These are phyloP conservation scores for Pinus taeda DNA, from an alignment of 75 land plant species.

Conservation along the genomic window DNA sequence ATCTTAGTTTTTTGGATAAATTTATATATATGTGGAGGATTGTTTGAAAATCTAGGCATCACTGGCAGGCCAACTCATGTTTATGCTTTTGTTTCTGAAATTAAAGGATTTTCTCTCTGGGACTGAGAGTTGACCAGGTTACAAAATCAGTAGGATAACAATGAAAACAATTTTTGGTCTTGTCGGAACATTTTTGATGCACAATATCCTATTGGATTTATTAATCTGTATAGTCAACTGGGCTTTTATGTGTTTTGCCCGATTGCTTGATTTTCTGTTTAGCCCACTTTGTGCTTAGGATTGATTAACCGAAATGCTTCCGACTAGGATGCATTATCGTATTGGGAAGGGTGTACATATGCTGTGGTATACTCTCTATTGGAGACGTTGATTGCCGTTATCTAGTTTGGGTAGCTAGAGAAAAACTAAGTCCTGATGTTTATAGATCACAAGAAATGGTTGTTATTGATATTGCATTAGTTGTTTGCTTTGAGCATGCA, in stretches of 20 bases:
- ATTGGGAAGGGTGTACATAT: not conserved
- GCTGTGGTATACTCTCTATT: not conserved
- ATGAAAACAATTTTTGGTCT: not conserved
- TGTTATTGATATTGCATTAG: not conserved
- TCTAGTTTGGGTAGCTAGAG: not conserved
- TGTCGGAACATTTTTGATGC: not conserved
- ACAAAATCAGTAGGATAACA: not conserved
- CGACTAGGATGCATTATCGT: not conserved
- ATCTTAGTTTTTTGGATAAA: not conserved
- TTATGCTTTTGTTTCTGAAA: not conserved
- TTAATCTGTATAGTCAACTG: not conserved
- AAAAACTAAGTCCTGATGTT: not conserved
- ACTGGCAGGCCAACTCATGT: not conserved
- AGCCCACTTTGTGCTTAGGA: no score
- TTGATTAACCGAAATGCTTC: not conserved
- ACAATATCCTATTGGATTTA: not conserved
- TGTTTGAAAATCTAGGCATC: constrained; percentile 4
- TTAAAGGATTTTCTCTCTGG: not conserved
- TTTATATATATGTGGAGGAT: not conserved
- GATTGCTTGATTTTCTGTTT: not conserved
- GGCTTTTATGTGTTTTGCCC: not conserved
- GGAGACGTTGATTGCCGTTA: not conserved
- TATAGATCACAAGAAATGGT: not conserved
- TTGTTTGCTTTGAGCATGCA: not conserved
- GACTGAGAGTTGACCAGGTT: not conserved